Conservation (phyloP, 208 protist genomes). For the Vickermania spadyakhi region DNA sequence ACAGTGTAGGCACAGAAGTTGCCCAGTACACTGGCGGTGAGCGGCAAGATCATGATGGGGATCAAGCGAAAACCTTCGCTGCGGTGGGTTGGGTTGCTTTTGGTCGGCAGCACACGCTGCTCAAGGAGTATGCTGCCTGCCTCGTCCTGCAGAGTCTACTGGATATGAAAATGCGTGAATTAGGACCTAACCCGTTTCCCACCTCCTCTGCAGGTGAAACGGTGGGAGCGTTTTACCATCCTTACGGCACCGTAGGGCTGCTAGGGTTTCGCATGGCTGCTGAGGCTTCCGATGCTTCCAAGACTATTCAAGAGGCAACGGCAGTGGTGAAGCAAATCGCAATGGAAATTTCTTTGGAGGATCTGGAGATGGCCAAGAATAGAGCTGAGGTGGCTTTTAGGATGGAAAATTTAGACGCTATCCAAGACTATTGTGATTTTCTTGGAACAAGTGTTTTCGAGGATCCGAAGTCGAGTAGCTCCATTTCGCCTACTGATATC, state of each 20-base stretch:
- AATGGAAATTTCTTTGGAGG: constrained; percentile 16
- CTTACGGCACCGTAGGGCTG: constrained; percentile 70
- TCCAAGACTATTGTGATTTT: constrained; percentile 83
- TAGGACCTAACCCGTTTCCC: constrained; percentile 31
- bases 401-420: constrained; percentile 48
- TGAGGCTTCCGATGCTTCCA: constrained; percentile 39
- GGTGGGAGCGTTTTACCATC: constrained; percentile 72
- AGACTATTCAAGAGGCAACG: constrained; percentile 52
- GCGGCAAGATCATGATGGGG: constrained; percentile 76
- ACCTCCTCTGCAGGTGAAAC: constrained; percentile 30
- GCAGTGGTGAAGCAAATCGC: constrained; percentile 34
- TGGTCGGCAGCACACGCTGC: constrained; percentile 33
- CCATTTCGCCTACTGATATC: constrained; percentile 40
- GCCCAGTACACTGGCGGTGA: constrained; percentile 73
- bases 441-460: constrained; percentile 66
- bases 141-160: constrained; percentile 57
- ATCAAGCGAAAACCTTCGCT: constrained; percentile 74
- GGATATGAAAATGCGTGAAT: constrained; percentile 49
- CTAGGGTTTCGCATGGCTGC: constrained; percentile 62
- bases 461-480: constrained; percentile 20
- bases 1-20: constrained; percentile 34
- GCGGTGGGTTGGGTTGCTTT: constrained; percentile 74
- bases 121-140: constrained; percentile 64
- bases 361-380: constrained; percentile 44
- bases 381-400: constrained; percentile 45